phyloP scores from a whole-genome alignment of 2,329 filamentous ascomycete genomes.

The Aspergillus bombycis region DNA sequence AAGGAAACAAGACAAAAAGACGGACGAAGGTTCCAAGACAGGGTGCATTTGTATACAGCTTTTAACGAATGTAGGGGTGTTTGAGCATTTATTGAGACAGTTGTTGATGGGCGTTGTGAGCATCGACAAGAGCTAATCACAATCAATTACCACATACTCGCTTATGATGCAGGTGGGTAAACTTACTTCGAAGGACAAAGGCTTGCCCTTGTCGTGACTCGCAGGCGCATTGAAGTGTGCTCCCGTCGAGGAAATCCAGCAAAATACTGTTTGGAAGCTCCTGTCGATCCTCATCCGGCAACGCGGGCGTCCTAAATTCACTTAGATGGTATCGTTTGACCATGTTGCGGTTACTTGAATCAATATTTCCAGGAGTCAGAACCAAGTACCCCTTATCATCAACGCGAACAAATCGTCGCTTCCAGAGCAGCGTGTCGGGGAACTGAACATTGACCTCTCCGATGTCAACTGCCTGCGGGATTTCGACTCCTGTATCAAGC shows the following conservation, averaged over 20 bases:
- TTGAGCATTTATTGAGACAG: slow-evolving; percentile 14
- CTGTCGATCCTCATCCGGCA: slow-evolving; percentile 87
- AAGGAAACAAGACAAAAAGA: slow-evolving; percentile 10
- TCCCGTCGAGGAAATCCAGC: slow-evolving; percentile 64
- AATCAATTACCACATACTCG: slow-evolving; percentile 15
- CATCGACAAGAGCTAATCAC: slow-evolving; percentile 44
- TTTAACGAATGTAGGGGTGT: slow-evolving; percentile 10
- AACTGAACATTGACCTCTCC: slow-evolving; percentile 97
- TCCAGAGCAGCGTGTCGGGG: slow-evolving; percentile 94
- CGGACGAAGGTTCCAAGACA: slow-evolving; percentile 6
- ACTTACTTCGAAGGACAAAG: slow-evolving; percentile 55
- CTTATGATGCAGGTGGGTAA: neutral
- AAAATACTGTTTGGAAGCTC: slow-evolving; percentile 86
- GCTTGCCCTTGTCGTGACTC: slow-evolving; percentile 59
- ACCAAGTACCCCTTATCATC: slow-evolving; percentile 83
- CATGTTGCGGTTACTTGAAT: slow-evolving; percentile 60
- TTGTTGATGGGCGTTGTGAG: slow-evolving; percentile 41
- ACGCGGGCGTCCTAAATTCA: slow-evolving; percentile 77
- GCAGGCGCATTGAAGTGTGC: slow-evolving; percentile 65
- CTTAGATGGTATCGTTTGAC: slow-evolving; percentile 82
- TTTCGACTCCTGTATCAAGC: slow-evolving; percentile 22
- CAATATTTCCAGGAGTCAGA: slow-evolving; percentile 70
- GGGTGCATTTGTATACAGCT: slow-evolving; percentile 7
- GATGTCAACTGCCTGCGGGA: slow-evolving; percentile 66
- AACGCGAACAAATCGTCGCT: slow-evolving; percentile 83